Evolutionary conservation across 2,329 filamentous ascomycete genomes (phyloP).

Genomic region (Alternaria sp.): DNA sequence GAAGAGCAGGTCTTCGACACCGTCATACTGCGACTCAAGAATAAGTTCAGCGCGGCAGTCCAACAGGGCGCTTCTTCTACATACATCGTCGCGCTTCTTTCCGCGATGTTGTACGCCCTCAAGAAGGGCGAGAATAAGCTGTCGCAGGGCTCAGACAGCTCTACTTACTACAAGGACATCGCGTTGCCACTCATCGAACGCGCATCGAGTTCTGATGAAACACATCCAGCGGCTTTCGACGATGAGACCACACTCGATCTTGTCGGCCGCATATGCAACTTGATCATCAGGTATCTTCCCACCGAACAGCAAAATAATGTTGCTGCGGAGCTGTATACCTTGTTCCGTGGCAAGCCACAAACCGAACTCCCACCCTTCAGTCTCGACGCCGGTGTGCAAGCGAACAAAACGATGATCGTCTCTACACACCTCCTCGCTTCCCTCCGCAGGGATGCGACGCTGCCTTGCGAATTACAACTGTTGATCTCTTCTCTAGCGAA

Average conservation of each 20-base stretch:
- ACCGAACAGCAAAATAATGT: slow-evolving; percentile 58
- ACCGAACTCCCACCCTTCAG: slow-evolving; percentile 43
- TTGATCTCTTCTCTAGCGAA: slow-evolving; percentile 48
- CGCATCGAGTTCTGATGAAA: slow-evolving; percentile 40
- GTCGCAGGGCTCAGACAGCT: slow-evolving; percentile 48
- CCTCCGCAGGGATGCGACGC: slow-evolving; percentile 45
- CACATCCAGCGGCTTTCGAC: slow-evolving; percentile 43
- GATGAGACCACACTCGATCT: slow-evolving; percentile 64
- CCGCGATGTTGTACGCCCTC: slow-evolving; percentile 68
- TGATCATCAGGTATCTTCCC: slow-evolving; percentile 63
- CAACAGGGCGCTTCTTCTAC: slow-evolving; percentile 58
- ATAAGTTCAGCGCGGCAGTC: slow-evolving; percentile 65
- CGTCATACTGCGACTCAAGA: slow-evolving; percentile 66
- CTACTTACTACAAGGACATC: slow-evolving; percentile 56
- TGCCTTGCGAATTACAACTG: slow-evolving; percentile 40
- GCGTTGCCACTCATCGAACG: slow-evolving; percentile 52
- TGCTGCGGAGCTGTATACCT: slow-evolving; percentile 61
- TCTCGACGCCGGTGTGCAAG: slow-evolving; percentile 34
- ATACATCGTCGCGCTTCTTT: slow-evolving; percentile 66
- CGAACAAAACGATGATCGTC: slow-evolving; percentile 59
- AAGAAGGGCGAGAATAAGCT: slow-evolving; percentile 61
- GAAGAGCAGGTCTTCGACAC: slow-evolving; percentile 70
- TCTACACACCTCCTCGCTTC: slow-evolving; percentile 65
- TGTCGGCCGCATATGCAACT: slow-evolving; percentile 65
- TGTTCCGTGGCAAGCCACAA: slow-evolving; percentile 53